phyloP scores from a whole-genome alignment of 805 yeast species.

The Debaryomyces maramus region DNA sequence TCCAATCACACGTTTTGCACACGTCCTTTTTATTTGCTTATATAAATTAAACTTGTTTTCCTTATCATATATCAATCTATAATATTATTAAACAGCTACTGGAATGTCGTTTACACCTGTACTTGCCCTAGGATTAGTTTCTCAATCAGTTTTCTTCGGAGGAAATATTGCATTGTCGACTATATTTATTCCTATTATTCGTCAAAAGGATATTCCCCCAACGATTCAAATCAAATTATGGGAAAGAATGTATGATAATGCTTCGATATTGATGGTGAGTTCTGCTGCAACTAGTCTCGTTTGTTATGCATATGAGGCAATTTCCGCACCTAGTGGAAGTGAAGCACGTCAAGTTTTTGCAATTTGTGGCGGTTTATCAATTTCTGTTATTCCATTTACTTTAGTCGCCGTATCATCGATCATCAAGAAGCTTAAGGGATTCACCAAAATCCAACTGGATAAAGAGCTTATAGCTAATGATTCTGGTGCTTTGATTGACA shows the following conservation, averaged over 20 bases:
- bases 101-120: constrained; percentile 4
- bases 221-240: neutral
- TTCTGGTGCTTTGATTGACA: neutral
- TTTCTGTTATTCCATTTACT: constrained; percentile 5
- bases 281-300: constrained; percentile 1
- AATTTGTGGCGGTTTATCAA: neutral
- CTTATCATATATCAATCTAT: too few relatives aligned
- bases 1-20: too few relatives aligned
- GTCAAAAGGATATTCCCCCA: neutral
- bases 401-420: neutral
- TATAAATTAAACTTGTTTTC: too few relatives aligned
- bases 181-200: constrained; percentile 4
- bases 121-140: constrained; percentile 6
- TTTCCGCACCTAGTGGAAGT: neutral
- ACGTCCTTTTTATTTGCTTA: too few relatives aligned
- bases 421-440: constrained; percentile 1
- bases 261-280: constrained; percentile 1
- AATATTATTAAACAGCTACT: too few relatives aligned
- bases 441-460: neutral
- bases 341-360: neutral
- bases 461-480: neutral
- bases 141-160: constrained; percentile 8
- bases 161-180: constrained; percentile 5
- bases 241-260: constrained; percentile 1
- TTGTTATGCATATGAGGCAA: constrained; percentile 3